Base-by-base conservation (phyloP, 2,329 filamentous ascomycete genomes). In the Bimuria novae-zelandiae region DNA sequence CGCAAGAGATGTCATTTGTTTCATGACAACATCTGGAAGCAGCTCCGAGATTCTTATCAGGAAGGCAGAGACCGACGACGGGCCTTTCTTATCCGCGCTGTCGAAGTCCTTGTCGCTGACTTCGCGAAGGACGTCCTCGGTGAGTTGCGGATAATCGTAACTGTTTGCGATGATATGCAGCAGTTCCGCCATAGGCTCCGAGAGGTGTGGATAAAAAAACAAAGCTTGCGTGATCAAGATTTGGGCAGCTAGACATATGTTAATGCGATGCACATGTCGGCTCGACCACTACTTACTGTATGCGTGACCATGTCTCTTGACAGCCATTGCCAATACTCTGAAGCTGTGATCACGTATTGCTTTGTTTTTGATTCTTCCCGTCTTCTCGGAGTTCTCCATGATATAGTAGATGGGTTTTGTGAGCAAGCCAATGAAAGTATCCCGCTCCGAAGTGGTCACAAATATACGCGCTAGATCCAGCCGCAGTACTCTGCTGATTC, bases 101-200 rank as follows among this genome's bases (percentile, higher is more conserved):
- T 95, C 97, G 78, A 97, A 99, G 70, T 97, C 93, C 72, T 96
- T 99, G 76, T 92, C 96, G 72, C 92, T 96, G 61, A 99, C 84
- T 70, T 99, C 94, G 65, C 91, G 88, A 53, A 99, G 76, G 25
- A 97, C 90, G 70, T 99, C 94, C 71, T 97, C 94, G 4, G 92
- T 89, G 7, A 99, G 82, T 68, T 99, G 94, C 14, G 92, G 90
- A 71, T 97, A 96, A 75, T 99, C 94, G 77, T 97, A 99, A 77
- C 97, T 93, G 71, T 97, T 92, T 1, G 92, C 88, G 22, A 99
- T 80, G 67, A 97, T 99, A 65, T 97, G 91, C 4, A 99, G 79
- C 65, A 99, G 96, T 72, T 99, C 95, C 27, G 94, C 94, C 94
- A 99, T 99, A 1, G 94, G 94, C 69, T 99, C 94, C 0, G 94